phyloP scores from a whole-genome alignment of 257 asterid genomes.

The Knoxia roxburghii region DNA sequence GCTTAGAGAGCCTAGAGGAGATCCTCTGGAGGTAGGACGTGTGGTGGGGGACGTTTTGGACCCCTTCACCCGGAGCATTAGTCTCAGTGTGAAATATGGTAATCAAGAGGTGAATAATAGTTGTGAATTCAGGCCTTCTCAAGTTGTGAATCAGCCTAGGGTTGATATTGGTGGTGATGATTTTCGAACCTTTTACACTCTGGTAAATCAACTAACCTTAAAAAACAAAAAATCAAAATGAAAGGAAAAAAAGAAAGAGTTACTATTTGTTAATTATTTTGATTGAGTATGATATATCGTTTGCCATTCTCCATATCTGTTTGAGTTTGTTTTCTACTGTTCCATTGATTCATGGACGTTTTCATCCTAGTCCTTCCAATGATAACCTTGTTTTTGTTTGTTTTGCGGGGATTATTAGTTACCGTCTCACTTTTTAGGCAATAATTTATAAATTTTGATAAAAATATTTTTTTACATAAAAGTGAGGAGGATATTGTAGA shows the following conservation, averaged over 20 bases:
- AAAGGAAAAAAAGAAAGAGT: no score
- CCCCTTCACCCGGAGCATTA: slow-evolving; percentile 44
- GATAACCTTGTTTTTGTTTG: no score
- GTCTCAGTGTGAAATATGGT: slow-evolving; percentile 34
- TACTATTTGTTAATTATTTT: no score
- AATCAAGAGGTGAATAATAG: slow-evolving; percentile 53
- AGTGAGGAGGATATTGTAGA: no score
- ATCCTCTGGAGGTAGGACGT: slow-evolving; percentile 58
- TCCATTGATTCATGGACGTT: neutral
- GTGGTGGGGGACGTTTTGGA: slow-evolving; percentile 69
- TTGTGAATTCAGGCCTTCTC: slow-evolving; percentile 61
- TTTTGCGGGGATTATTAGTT: neutral
- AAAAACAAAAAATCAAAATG: no score
- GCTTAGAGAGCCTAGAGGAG: slow-evolving; percentile 56
- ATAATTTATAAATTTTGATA: no score
- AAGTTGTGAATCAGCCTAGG: slow-evolving; percentile 53
- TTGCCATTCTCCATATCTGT: neutral
- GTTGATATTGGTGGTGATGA: slow-evolving; percentile 68
- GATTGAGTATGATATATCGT: no score
- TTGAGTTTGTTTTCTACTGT: neutral
- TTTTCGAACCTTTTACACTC: slow-evolving; percentile 59
- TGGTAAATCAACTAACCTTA: slow-evolving; percentile 29
- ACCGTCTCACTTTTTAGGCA: no score
- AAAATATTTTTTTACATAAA: no score
- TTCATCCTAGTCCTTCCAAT: no score